Evolutionary conservation across 352 stramenopile genomes (phyloP), one percentile per base, ranked within the genome.

Genomic region (Globisporangium cylindrosporum): DNA sequence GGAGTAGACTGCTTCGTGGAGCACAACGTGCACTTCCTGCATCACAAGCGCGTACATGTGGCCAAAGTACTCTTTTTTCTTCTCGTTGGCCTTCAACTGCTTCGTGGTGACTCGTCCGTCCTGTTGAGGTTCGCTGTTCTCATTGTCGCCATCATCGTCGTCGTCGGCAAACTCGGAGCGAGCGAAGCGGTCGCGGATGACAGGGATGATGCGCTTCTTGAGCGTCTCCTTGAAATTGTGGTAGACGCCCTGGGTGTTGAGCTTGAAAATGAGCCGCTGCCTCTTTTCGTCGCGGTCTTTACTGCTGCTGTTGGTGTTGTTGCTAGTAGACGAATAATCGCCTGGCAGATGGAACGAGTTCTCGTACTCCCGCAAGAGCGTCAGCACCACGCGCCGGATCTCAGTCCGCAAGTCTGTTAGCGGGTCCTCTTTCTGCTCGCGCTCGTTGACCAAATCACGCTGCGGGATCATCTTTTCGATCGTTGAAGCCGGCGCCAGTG

Each of bases 141-240:
- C 64, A 4, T 51, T 54, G 24, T 59, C 36, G 58, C 68, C 59
- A 14, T 67, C 34, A 32, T 75, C 60, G 20, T 70, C 68, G 48
- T 67, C 67, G 34, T 71, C 72, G 0, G 59, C 68, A 18, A 76
- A 58, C 46, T 69, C 59, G 18, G 56, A 68, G 24, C 62, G 74
- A 66, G 74, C 72, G 49, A 89, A 89, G 24, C 73, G 71, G 59
- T 93, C 80, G 10, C 84, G 82, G 49, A 94, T 89, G 12, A 95
- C 58, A 8, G 81, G 77, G 8, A 94, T 73, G n/a, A 95, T 75
- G 51, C 79, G 85, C 67, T 91, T 92, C 75, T 93, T 93, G 55
- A 95, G 83, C 56, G 83, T 70, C 66, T 95, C 84, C 61, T 94
- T 95, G 62, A 95, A 93, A 22, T 74, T 74, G 64, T 94, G 87